These are phyloP conservation scores for Kregervanrija fluxuum DNA, from an alignment of 805 yeast genomes.

Conservation along the genomic window DNA sequence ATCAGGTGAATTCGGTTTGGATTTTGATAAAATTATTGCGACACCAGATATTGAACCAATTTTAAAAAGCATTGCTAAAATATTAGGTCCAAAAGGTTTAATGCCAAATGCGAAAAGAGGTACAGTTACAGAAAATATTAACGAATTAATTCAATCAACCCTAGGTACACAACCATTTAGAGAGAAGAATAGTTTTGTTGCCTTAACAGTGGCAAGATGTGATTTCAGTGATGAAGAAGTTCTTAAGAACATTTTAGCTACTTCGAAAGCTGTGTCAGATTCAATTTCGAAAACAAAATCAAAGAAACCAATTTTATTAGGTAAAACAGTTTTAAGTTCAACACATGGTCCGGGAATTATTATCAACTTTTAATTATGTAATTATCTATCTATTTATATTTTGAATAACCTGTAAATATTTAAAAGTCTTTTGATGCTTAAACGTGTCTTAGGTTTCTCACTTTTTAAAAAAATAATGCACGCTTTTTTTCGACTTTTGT, in stretches of 20 bases:
- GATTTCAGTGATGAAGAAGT: conserved; percentile 73
- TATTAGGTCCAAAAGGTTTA: conserved; percentile 81
- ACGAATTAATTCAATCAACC: conserved; percentile 42
- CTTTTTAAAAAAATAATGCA: background rate
- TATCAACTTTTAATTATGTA: conserved; percentile 36
- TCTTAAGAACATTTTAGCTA: conserved; percentile 60
- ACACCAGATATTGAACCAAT: conserved; percentile 72
- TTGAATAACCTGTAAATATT: background rate
- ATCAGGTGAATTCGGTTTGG: conserved; percentile 42
- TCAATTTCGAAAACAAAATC: conserved; percentile 49
- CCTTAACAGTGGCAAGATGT: conserved; percentile 70
- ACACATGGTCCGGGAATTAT: conserved; percentile 79
- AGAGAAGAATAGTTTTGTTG: conserved; percentile 55
- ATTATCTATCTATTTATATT: conserved; percentile 1
- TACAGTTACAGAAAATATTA: conserved; percentile 68
- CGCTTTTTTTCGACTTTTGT: no score
- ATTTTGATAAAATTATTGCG: conserved; percentile 73
- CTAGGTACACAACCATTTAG: conserved; percentile 72
- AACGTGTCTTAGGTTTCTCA: background rate
- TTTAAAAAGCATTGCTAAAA: conserved; percentile 63
- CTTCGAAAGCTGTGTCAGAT: conserved; percentile 52
- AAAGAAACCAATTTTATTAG: conserved; percentile 62
- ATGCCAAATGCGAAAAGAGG: conserved; percentile 86
- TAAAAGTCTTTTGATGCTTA: background rate
- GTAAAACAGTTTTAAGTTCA: conserved; percentile 59